These are phyloP conservation scores for Penicillium hesseltinei DNA, from an alignment of 2,329 filamentous ascomycete genomes.

Conservation along the genomic window DNA sequence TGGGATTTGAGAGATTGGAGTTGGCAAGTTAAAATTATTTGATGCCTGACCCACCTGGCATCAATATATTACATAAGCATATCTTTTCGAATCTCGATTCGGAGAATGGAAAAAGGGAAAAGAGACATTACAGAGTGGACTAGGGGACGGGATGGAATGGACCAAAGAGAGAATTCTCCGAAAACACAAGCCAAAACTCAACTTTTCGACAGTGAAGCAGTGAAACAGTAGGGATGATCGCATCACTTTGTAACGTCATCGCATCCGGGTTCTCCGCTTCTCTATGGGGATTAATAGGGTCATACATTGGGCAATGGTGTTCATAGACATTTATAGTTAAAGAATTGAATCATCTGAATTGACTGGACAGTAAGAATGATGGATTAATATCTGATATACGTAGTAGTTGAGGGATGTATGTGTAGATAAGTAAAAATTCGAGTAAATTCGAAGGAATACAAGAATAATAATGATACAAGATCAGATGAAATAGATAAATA, in stretches of 20 bases:
- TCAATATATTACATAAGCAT: not conserved
- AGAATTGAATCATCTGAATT: not conserved
- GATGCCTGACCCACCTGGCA: not conserved
- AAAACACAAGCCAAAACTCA: not conserved
- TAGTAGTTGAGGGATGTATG: not conserved
- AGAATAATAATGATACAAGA: not conserved
- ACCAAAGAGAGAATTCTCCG: constrained; percentile 1
- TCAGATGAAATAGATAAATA: not conserved
- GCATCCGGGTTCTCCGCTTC: constrained; percentile 23
- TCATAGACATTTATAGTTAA: not conserved
- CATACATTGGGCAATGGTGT: not conserved
- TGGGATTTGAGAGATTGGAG: not conserved
- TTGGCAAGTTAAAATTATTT: not conserved
- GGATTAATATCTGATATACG: not conserved
- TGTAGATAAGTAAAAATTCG: not conserved
- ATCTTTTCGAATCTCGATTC: not conserved
- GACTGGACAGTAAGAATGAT: not conserved
- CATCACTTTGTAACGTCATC: constrained; percentile 26
- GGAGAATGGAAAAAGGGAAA: not conserved
- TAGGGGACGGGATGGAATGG: not conserved
- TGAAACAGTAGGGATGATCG: not conserved
- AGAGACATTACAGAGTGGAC: constrained; percentile 2
- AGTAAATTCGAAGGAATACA: not conserved
- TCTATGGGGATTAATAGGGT: not conserved
- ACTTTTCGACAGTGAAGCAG: not conserved